phyloP scores from a whole-genome alignment of 176 grass and related monocot genomes.

The Hyparrhenia diplandra region DNA sequence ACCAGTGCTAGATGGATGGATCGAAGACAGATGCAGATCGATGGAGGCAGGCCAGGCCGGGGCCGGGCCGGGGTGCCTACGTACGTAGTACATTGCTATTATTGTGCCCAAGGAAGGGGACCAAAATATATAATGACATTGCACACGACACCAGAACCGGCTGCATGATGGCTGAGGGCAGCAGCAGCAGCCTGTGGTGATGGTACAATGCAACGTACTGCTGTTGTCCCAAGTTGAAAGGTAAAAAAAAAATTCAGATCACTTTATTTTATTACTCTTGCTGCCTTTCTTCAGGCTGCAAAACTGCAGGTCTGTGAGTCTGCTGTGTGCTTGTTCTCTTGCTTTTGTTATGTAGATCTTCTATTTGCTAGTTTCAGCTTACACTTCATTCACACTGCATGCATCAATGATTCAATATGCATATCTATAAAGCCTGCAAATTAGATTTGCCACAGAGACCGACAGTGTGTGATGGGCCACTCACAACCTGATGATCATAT shows the following conservation, averaged over 20 bases:
- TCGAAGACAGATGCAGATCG: not conserved
- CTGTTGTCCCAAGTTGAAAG: not conserved
- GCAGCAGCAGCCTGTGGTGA: not conserved
- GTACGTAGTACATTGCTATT: constrained; percentile 47
- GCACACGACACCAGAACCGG: not conserved
- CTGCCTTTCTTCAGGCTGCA: not conserved
- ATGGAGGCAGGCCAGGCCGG: not conserved
- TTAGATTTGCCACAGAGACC: not conserved
- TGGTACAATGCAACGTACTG: constrained; percentile 15
- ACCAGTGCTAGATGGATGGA: not conserved
- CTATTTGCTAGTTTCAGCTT: not conserved
- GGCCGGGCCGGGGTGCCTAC: not conserved
- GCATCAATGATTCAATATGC: not conserved
- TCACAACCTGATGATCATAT: not conserved
- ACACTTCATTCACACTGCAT: not conserved
- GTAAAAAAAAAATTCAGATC: not conserved
- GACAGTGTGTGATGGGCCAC: not conserved
- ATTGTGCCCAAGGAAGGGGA: constrained; percentile 42
- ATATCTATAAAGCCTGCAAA: not conserved
- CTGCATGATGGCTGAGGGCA: not conserved
- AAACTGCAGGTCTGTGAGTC: not conserved
- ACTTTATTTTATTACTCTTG: not conserved
- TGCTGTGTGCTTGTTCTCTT: not conserved
- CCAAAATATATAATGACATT: constrained; percentile 5
- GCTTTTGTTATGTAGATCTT: not conserved